Evolutionary conservation across 306 rosid genomes (phyloP).

Genomic region (Cyamopsis tetragonoloba): DNA sequence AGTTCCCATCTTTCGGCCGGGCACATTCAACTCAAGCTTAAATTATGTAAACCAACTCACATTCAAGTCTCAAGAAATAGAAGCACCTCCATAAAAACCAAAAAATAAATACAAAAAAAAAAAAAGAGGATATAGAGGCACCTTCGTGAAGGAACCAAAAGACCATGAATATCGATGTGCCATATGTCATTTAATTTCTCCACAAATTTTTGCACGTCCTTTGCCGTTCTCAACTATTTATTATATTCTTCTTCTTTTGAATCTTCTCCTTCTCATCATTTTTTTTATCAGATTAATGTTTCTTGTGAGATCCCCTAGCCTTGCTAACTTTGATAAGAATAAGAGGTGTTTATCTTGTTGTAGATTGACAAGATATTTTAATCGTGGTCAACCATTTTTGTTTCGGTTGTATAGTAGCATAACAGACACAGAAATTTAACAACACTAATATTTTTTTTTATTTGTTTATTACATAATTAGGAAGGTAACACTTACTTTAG

Average conservation of each 20-base stretch:
- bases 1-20: background rate
- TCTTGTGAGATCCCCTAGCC: background rate
- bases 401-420: background rate
- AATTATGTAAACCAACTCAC: background rate
- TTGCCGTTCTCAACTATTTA: constrained; percentile 19
- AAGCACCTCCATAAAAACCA: constrained; percentile 1
- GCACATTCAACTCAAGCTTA: background rate
- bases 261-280: background rate
- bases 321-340: background rate
- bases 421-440: too few species aligned
- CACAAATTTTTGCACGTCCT: background rate
- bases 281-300: background rate
- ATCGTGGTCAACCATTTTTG: background rate
- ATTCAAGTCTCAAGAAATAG: background rate
- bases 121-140: too few species aligned
- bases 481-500: too few species aligned
- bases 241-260: background rate
- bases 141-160: constrained; percentile 9
- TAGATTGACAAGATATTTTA: background rate
- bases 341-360: constrained; percentile 12
- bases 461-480: too few species aligned
- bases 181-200: constrained; percentile 20
- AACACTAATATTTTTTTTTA: too few species aligned
- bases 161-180: constrained; percentile 12
- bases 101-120: too few species aligned